Conservation (phyloP, 768 basidiomycete species). For the Lanmaoa rubissima region DNA sequence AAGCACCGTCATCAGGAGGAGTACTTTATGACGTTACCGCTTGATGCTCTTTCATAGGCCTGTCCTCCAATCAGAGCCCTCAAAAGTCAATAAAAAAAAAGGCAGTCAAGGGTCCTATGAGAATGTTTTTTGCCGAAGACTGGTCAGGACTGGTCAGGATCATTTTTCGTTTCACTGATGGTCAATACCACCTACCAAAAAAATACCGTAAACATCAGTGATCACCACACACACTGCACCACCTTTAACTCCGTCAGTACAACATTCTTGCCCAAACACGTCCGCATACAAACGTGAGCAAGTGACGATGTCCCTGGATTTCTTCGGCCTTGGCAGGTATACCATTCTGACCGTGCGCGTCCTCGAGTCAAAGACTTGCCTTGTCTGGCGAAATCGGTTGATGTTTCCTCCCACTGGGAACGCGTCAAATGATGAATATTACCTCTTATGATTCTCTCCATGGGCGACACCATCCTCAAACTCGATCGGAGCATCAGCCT, state of each 20-base stretch:
- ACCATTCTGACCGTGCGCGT: no score
- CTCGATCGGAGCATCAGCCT: not conserved
- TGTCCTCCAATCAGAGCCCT: no score
- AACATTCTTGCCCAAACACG: conserved; percentile 48
- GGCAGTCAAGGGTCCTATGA: no score
- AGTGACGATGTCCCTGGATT: conserved; percentile 47
- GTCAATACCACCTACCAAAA: no score
- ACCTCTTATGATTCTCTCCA: not conserved
- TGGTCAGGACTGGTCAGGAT: no score
- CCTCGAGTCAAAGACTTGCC: no score
- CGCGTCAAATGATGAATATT: conserved; percentile 15
- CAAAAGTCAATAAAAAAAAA: no score
- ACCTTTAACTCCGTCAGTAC: conserved; percentile 41
- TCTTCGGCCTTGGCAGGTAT: conserved; percentile 31
- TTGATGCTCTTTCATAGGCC: no score
- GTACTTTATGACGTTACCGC: no score
- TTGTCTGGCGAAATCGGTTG: not conserved
- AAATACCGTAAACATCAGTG: no score
- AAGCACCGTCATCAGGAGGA: conserved; percentile 29
- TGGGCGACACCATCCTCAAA: conserved; percentile 28
- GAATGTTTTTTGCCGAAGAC: no score
- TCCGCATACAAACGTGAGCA: conserved; percentile 52
- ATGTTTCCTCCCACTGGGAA: not conserved
- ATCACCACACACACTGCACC: not conserved
- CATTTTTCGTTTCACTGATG: no score